A percentile compares a stretch with the other conserved stretches of the same genome.
phyloP scores from a whole-genome alignment of 129 eudicot species.

The Lactuca sativa region DNA sequence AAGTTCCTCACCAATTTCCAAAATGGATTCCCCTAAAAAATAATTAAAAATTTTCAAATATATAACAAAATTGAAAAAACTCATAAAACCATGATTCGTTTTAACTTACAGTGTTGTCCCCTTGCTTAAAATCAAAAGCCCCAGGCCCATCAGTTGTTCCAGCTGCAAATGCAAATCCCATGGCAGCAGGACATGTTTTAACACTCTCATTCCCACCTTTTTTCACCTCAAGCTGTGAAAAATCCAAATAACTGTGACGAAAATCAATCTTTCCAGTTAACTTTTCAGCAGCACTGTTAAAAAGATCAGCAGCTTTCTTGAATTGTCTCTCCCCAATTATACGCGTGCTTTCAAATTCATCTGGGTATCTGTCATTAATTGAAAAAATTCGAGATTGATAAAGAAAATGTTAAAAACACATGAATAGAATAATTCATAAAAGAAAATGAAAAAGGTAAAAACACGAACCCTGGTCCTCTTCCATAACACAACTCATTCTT shows the following conservation, averaged over 20 bases:
- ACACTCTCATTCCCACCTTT: constrained; percentile 65
- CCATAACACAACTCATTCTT: constrained; percentile 94
- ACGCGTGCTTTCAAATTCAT: constrained; percentile 97
- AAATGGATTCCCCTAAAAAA: constrained; percentile 82
- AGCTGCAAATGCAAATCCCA: constrained; percentile 99
- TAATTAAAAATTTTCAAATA: background rate
- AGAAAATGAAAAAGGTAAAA: background rate
- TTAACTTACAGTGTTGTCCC: constrained; percentile 65
- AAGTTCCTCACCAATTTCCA: constrained; percentile 88
- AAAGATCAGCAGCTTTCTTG: constrained; percentile 80
- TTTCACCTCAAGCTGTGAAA: constrained; percentile 76
- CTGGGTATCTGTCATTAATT: constrained; percentile 62
- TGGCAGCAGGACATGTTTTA: constrained; percentile 96
- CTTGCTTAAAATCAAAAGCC: constrained; percentile 96
- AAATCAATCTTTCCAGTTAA: constrained; percentile 76
- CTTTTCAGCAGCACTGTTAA: constrained; percentile 74
- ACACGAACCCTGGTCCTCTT: constrained; percentile 90
- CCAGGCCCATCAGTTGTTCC: constrained; percentile 99
- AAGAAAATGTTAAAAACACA: too few species aligned
- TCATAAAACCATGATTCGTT: background rate
- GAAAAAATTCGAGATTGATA: background rate
- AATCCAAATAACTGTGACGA: constrained; percentile 80
- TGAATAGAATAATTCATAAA: background rate
- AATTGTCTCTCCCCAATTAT: constrained; percentile 93
- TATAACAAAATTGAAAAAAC: background rate